Percentiles rank a stretch among this genome's conserved stretches.
These are phyloP conservation scores for Nemania bipapillata DNA, from an alignment of 2,329 filamentous ascomycete genomes.

Conservation along the genomic window DNA sequence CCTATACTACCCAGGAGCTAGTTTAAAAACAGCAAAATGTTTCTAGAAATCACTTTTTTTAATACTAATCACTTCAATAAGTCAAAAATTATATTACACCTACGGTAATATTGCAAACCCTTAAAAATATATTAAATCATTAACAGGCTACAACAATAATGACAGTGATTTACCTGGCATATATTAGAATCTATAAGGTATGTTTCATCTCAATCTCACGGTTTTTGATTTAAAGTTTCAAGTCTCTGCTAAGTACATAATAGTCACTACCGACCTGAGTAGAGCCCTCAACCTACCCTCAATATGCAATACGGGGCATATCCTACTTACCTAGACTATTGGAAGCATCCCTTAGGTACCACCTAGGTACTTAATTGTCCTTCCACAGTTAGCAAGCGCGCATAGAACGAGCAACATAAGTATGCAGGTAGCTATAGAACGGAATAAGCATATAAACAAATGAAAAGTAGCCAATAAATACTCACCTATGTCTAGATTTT, in stretches of 20 bases:
- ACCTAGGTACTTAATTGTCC: not conserved
- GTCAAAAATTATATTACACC: not conserved
- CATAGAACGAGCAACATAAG: not conserved
- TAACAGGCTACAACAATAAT: too few species aligned
- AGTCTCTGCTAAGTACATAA: not conserved
- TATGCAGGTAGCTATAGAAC: too few species aligned
- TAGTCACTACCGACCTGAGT: not conserved
- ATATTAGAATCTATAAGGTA: not conserved
- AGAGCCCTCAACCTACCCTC: too few species aligned
- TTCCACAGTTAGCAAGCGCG: not conserved
- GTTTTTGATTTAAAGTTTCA: not conserved
- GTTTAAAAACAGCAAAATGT: too few species aligned
- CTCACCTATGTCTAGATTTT: too few species aligned
- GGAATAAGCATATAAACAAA: too few species aligned
- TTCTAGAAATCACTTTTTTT: not conserved
- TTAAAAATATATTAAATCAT: not conserved
- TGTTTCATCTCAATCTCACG: not conserved
- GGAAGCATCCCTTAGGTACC: too few species aligned
- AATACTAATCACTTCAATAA: not conserved
- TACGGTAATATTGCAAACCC: not conserved
- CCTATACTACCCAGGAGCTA: too few species aligned
- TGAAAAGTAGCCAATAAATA: too few species aligned
- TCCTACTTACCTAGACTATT: too few species aligned
- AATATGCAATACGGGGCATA: not conserved
- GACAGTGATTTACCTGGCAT: too few species aligned